These are phyloP conservation scores for Silene conica DNA, from an alignment of 148 eudicot genomes.

Conservation along the genomic window DNA sequence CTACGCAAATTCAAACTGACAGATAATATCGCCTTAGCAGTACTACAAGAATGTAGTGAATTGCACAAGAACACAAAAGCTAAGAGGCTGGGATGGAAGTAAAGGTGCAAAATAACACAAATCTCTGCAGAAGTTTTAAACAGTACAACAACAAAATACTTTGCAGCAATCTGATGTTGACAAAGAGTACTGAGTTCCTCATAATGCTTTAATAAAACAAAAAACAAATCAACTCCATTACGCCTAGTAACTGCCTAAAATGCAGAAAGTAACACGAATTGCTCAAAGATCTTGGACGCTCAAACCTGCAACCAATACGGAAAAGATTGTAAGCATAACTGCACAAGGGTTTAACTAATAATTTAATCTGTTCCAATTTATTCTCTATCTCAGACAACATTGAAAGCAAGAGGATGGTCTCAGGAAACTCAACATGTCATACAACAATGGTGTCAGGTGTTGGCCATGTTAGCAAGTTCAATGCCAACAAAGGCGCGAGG, in stretches of 20 bases:
- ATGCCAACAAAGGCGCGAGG: no score
- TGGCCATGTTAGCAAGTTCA: no score
- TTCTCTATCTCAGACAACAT: not conserved
- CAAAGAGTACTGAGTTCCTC: conserved; percentile 10
- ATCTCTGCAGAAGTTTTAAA: not conserved
- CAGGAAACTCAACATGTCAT: no score
- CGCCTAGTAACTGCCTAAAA: conserved; percentile 26
- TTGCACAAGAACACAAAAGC: not conserved
- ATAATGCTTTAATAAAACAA: conserved; percentile 2
- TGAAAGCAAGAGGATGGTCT: no score
- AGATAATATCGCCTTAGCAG: no score
- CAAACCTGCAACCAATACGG: conserved; percentile 19
- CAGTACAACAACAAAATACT: conserved; percentile 13
- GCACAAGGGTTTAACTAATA: no score
- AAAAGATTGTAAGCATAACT: not conserved
- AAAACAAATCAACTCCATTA: conserved; percentile 19
- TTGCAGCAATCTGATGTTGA: not conserved
- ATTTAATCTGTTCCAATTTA: no score
- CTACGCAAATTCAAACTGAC: no score
- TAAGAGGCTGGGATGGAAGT: not conserved
- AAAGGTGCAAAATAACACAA: not conserved
- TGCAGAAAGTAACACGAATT: conserved; percentile 12
- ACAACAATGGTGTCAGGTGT: no score
- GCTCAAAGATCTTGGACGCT: conserved; percentile 32
- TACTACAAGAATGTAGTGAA: no score